Conservation (phyloP, 192 early-diverging fungal species). For the Mycoemilia scoparia region DNA sequence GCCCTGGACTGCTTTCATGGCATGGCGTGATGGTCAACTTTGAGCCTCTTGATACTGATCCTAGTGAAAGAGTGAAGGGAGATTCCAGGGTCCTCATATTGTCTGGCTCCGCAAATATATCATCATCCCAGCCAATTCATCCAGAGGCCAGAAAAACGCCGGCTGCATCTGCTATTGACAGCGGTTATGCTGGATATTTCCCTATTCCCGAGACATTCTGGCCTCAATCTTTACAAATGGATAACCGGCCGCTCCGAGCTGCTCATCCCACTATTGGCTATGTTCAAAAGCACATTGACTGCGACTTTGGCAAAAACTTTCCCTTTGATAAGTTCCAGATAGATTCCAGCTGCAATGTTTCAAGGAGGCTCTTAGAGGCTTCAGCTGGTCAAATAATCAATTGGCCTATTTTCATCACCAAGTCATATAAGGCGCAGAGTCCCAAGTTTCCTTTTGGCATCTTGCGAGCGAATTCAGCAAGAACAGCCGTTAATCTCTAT, state of each 20-base stretch:
- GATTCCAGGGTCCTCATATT: conserved; percentile 18
- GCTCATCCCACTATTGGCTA: conserved; percentile 50
- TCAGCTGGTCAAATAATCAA: conserved; percentile 18
- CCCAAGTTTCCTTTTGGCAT: conserved; percentile 54
- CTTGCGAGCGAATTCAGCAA: conserved; percentile 41
- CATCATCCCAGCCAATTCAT: conserved; percentile 9
- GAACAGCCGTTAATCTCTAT: conserved; percentile 52
- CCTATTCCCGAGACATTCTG: conserved; percentile 62
- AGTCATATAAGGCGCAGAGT: conserved; percentile 37
- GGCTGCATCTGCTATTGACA: conserved; percentile 18
- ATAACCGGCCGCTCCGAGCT: too few relatives aligned
- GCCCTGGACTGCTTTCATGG: too few relatives aligned
- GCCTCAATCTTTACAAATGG: conserved; percentile 37
- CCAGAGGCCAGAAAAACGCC: conserved; percentile 13
- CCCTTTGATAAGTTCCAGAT: conserved; percentile 61
- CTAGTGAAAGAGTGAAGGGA: conserved; percentile 14
- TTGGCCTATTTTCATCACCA: conserved; percentile 39
- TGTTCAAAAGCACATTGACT: conserved; percentile 29
- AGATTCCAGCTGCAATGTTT: conserved; percentile 33
- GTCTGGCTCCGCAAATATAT: too few relatives aligned
- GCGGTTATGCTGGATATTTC: conserved; percentile 34
- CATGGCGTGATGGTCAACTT: conserved; percentile 46
- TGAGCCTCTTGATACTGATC: conserved; percentile 35
- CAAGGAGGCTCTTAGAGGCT: conserved; percentile 38
- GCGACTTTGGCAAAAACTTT: conserved; percentile 49